Evolutionary conservation across 1,284 basidiomycete genomes (phyloP), one percentile per base, ranked within the genome.

Genomic region (Ganoderma lingzhi): DNA sequence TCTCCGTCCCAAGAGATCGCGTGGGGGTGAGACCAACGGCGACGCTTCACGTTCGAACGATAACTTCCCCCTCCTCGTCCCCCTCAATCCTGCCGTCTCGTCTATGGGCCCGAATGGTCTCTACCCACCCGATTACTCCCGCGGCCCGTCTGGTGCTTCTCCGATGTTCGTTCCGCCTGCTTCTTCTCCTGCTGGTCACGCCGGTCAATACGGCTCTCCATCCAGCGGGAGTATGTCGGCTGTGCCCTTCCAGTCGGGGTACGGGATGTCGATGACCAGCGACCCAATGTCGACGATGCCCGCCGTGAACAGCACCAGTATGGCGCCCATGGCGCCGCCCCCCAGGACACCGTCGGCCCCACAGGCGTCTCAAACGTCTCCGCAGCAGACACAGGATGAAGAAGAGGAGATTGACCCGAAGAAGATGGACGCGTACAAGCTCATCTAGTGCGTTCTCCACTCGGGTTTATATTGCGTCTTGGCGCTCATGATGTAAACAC

Each of bases 341-440:
- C 67, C 70, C 42, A 77, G 78, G 77, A 74, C 68, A 68, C 74
- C 64, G 6, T 64, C 73, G 2, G 66, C 59, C 19, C 44, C 66
- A 0, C 68, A 76, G 74, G 51, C 77, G 70, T 56, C 76, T 17
- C 68, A 76, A 74, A 44, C 77, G 70, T 59, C 76, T 28, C 51
- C 68, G 1, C 66, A 74, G 74, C 62, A 78, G 73, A 55, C 74
- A 48, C 65, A 76, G 48, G 39, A 61, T 19, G 80, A 85, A 39
- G 84, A 86, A 5, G 83, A 85, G 5, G 90, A 92, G 73, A 66
- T 67, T 14, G 72, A 73, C 56, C 88, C 93, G 2, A 93, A 91
- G 77, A 88, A 88, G 74, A 84, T 86, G 28, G 93, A 95, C 77
- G 93, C 94, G 0, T 88, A 91, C 73, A 95, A 95, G 79, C 85